Evolutionary conservation across 2,329 filamentous ascomycete genomes (phyloP).

Genomic region (Pseudocercospora pini-densiflorae): DNA sequence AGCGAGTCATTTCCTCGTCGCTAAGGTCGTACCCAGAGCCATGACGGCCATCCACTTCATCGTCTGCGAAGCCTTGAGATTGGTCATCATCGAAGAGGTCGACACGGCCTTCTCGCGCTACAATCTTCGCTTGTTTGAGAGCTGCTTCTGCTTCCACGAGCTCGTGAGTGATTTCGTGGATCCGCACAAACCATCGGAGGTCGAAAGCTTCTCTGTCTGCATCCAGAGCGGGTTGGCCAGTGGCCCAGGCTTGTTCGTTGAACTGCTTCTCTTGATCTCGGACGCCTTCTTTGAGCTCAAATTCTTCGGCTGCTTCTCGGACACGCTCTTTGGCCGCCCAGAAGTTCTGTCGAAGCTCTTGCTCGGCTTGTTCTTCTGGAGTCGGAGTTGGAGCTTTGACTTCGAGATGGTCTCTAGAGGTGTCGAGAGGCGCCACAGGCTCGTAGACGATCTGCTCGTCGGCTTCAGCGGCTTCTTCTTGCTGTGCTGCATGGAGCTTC

Average conservation of each 20-base stretch:
- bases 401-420: not conserved
- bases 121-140: not conserved
- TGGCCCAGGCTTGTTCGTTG: not conserved
- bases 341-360: not conserved
- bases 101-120: not conserved
- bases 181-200: constrained; percentile 5
- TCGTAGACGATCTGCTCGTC: not conserved
- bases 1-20: not conserved
- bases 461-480: not conserved
- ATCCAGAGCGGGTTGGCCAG: not conserved
- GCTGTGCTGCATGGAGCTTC: not conserved
- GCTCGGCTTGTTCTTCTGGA: not conserved
- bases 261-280: constrained; percentile 2
- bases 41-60: not conserved
- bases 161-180: constrained; percentile 12
- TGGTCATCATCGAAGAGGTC: not conserved
- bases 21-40: not conserved
- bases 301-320: not conserved
- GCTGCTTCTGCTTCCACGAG: constrained; percentile 11
- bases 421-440: constrained; percentile 6
- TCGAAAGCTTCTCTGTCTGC: constrained; percentile 8
- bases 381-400: not conserved
- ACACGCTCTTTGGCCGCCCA: constrained; percentile 4
- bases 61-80: constrained; percentile 13
- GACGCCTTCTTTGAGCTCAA: not conserved